Conservation (phyloP, 2,329 filamentous ascomycete species). For the Bipolaris cookei region DNA sequence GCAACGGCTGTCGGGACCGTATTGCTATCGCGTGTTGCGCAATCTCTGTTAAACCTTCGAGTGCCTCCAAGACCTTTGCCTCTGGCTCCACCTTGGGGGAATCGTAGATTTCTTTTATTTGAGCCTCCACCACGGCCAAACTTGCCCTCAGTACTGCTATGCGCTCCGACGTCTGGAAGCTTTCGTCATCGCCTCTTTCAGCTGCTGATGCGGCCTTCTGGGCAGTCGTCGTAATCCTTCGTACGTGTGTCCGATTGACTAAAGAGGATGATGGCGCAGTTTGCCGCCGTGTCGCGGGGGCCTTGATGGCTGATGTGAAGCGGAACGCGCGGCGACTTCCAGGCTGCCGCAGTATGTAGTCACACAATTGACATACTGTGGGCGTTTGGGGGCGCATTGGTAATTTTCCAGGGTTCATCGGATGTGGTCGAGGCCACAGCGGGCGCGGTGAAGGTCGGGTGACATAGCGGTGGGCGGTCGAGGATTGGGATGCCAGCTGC, state of each 20-base stretch:
- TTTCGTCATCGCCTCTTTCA: constrained; percentile 20
- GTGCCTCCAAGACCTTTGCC: constrained; percentile 23
- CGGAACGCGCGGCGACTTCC: constrained; percentile 38
- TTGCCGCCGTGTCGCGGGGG: constrained; percentile 36
- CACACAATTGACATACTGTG: constrained; percentile 45
- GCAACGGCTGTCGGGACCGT: constrained; percentile 33
- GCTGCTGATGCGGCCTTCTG: constrained; percentile 19
- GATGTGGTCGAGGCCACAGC: constrained; percentile 3
- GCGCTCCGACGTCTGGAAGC: constrained; percentile 26
- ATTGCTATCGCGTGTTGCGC: constrained; percentile 39
- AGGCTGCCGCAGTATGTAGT: constrained; percentile 40
- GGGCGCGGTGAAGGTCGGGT: constrained; percentile 25
- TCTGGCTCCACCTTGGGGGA: constrained; percentile 41
- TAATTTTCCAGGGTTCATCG: constrained; percentile 40
- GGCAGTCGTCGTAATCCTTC: constrained; percentile 30
- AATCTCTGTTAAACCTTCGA: constrained; percentile 33
- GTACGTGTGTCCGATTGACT: constrained; percentile 23
- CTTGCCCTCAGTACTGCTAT: constrained; percentile 28
- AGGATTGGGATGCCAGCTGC: constrained; percentile 8
- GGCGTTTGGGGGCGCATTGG: constrained; percentile 39
- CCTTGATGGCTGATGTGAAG: constrained; percentile 30
- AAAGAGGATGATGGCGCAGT: constrained; percentile 24
- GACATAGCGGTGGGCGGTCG: constrained; percentile 29
- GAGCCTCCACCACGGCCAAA: constrained; percentile 36
- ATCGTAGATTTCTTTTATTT: constrained; percentile 34